phyloP scores from a whole-genome alignment of 169 alveolate genomes.

The Cytauxzoon felis region DNA sequence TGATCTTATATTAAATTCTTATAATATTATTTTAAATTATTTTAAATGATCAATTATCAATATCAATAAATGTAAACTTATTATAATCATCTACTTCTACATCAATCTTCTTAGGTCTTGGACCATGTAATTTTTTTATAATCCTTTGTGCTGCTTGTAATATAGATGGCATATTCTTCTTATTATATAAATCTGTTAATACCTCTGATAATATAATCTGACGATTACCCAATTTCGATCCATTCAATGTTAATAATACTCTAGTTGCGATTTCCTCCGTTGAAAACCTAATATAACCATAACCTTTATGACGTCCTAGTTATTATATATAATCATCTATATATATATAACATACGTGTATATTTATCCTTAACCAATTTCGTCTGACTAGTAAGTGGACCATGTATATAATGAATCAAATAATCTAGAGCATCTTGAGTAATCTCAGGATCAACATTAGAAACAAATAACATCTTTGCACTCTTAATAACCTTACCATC shows the following conservation, averaged over 20 bases:
- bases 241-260: slow-evolving; percentile 63
- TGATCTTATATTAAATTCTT: too few relatives aligned
- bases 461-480: slow-evolving; percentile 52
- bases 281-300: slow-evolving; percentile 66
- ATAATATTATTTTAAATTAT: too few relatives aligned
- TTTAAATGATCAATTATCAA: neutral
- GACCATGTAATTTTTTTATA: slow-evolving; percentile 17
- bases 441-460: slow-evolving; percentile 55
- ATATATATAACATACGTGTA: slow-evolving; percentile 32
- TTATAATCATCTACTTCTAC: slow-evolving; percentile 22
- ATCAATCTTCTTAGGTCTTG: neutral
- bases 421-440: slow-evolving; percentile 60
- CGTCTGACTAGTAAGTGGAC: slow-evolving; percentile 47
- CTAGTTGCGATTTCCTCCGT: slow-evolving; percentile 73
- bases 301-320: slow-evolving; percentile 71
- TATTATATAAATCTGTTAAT: slow-evolving; percentile 3
- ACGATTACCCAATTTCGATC: slow-evolving; percentile 67
- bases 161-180: slow-evolving; percentile 21
- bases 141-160: slow-evolving; percentile 28
- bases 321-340: neutral
- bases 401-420: slow-evolving; percentile 52
- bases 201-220: slow-evolving; percentile 64
- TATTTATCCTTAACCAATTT: slow-evolving; percentile 35
- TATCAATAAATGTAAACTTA: slow-evolving; percentile 37
- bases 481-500: slow-evolving; percentile 30